Evolutionary conservation across 306 rosid species (phyloP).

Genomic region (Cicer yamashitae): DNA sequence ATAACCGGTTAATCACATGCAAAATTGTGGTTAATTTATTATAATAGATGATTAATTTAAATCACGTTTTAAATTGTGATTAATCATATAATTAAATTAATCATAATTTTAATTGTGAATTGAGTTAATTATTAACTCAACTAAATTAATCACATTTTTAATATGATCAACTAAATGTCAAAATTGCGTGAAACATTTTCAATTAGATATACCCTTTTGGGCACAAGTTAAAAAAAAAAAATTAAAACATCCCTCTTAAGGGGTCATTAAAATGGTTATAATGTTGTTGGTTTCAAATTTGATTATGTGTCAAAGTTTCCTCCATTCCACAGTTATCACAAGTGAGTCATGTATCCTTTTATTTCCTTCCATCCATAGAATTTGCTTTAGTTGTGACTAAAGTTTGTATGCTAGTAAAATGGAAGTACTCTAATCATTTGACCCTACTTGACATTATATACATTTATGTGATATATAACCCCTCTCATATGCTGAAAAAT

Average conservation of each 20-base stretch:
- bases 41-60: too few species aligned
- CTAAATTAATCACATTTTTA: too few species aligned
- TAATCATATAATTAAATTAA: too few species aligned
- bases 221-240: slow-evolving; percentile 19
- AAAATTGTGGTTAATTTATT: too few species aligned
- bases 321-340: slow-evolving; percentile 28
- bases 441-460: slow-evolving; percentile 49
- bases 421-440: slow-evolving; percentile 51
- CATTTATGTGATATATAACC: slow-evolving; percentile 21
- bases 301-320: slow-evolving; percentile 5
- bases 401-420: slow-evolving; percentile 49
- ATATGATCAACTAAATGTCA: too few species aligned
- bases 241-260: not conserved
- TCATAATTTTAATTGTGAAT: too few species aligned
- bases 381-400: slow-evolving; percentile 35
- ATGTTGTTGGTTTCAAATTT: not conserved
- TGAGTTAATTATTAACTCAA: too few species aligned
- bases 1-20: too few species aligned
- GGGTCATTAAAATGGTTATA: slow-evolving; percentile 1
- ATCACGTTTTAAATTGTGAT: too few species aligned
- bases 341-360: slow-evolving; percentile 5
- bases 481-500: slow-evolving; percentile 39
- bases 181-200: not conserved
- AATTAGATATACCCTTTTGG: slow-evolving; percentile 15
- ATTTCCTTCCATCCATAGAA: slow-evolving; percentile 1